Evolutionary conservation across 1,284 basidiomycete genomes (phyloP), one percentile per base, ranked within the genome.

Genomic region (Moniliophthora roreri): DNA sequence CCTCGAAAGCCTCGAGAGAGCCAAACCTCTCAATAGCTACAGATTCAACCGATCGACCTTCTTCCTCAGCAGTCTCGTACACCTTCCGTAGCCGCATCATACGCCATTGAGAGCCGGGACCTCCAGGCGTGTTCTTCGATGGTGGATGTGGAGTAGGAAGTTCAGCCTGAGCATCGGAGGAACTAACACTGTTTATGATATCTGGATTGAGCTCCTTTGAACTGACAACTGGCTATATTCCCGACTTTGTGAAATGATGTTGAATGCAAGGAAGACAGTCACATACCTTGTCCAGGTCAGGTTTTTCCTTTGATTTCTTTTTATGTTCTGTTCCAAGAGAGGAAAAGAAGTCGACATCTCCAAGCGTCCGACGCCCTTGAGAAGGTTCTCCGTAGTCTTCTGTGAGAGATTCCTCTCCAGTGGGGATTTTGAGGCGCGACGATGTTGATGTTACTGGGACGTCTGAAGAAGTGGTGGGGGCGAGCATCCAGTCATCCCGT

Each of bases 51-150:
- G 85, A 63, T 18, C 81, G 74, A 2, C 82, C 81, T 61, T 95
- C 93, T 63, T 96, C 93, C 57, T 94, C 87, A 0, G 91, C 93
- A 3, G 90, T 82, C 68, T 98, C 95, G 66, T 91, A 94, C 1
- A 94, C 87, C 11, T 92, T 80, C 35, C 88, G 84, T 1, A 99
- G 82, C 66, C 95, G 95, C 87, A 93, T 95, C 95, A 98, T 98
- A 20, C 96, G 85, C 96, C 96, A 99, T 65, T 88, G 87, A 15
- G 92, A 93, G 9, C 96, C 96, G 2, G 95, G 91, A 0, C 92
- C 93, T 1, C 95, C 95, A 0, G 92, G 91, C 1, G 79, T 83
- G 46, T 75, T 62, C 71, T 84, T 84, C 0, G 79, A 68, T 8
- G 75, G 67, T 57, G 77, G 68, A 5, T 78, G 69, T 0, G 82